A percentile compares a stretch with the other conserved stretches of the same genome.
Evolutionary conservation across 164 flowering plant species (phyloP).

Genomic region (Macadamia tetraphylla): DNA sequence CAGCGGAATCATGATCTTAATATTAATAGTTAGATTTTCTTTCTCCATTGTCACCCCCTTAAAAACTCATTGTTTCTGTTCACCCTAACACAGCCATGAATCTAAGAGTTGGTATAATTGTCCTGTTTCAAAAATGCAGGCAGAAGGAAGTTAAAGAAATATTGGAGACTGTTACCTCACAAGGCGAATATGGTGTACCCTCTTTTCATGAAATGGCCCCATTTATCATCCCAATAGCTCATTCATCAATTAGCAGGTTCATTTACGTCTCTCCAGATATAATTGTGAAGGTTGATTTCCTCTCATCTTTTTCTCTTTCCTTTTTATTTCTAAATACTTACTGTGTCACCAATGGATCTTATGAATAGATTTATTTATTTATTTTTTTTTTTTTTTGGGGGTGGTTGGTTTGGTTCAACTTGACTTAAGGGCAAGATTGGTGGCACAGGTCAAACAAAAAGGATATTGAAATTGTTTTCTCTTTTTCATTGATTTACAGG

Average conservation of each 20-base stretch:
- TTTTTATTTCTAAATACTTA: not conserved
- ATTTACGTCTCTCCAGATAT: conserved; percentile 28
- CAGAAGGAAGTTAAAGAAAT: conserved; percentile 27
- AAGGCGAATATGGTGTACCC: conserved; percentile 3
- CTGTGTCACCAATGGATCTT: not conserved
- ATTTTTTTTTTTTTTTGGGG: too few relatives aligned
- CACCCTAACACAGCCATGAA: too few relatives aligned
- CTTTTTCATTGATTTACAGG: conserved; percentile 15
- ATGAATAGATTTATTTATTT: too few relatives aligned
- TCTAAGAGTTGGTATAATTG: not conserved
- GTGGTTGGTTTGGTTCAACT: too few relatives aligned
- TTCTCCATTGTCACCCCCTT: too few relatives aligned
- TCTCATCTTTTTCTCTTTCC: not conserved
- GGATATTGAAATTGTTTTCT: too few relatives aligned
- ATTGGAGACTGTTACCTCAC: conserved; percentile 11
- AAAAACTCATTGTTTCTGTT: too few relatives aligned
- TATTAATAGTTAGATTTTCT: too few relatives aligned
- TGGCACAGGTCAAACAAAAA: too few relatives aligned
- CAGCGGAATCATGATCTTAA: too few relatives aligned
- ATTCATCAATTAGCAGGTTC: conserved; percentile 20
- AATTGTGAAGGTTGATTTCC: conserved; percentile 29
- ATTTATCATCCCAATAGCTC: conserved; percentile 24
- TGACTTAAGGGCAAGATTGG: too few relatives aligned
- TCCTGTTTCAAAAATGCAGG: conserved; percentile 14
- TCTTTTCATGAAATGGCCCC: conserved; percentile 26